phyloP scores from a whole-genome alignment of 2,329 filamentous ascomycete genomes.

The Penicillium sp. region DNA sequence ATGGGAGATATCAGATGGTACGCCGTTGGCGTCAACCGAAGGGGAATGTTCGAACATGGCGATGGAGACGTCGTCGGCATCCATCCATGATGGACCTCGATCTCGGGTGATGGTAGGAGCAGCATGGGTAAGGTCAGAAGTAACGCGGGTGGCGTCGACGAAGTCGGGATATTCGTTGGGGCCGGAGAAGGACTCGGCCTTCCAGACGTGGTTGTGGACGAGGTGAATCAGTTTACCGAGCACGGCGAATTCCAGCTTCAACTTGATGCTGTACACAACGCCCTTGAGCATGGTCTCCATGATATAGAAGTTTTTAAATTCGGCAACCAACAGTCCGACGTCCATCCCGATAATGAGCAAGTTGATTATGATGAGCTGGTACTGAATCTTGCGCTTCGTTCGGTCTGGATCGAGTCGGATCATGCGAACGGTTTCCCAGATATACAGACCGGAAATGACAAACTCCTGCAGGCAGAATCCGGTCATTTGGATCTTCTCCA shows the following conservation, averaged over 20 bases:
- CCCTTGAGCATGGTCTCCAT: constrained; percentile 50
- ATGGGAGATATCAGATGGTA: constrained; percentile 27
- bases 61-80: constrained; percentile 38
- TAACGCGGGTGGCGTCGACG: constrained; percentile 45
- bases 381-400: constrained; percentile 47
- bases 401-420: constrained; percentile 46
- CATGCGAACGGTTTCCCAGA: constrained; percentile 54
- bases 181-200: constrained; percentile 32
- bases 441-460: constrained; percentile 54
- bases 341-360: constrained; percentile 49
- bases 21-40: constrained; percentile 16
- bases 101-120: constrained; percentile 18
- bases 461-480: constrained; percentile 58
- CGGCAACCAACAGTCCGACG: constrained; percentile 43
- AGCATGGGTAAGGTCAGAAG: constrained; percentile 43
- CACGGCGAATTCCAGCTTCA: constrained; percentile 52
- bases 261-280: constrained; percentile 49
- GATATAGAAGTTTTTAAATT: constrained; percentile 46
- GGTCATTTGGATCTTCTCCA: constrained; percentile 58
- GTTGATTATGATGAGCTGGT: constrained; percentile 51
- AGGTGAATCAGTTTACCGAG: constrained; percentile 46
- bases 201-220: constrained; percentile 40
- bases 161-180: constrained; percentile 42
- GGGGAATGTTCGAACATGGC: constrained; percentile 39
- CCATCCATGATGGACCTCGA: constrained; percentile 33